Conservation (phyloP, 306 rosid genomes). For the Cucurbita moschata region DNA sequence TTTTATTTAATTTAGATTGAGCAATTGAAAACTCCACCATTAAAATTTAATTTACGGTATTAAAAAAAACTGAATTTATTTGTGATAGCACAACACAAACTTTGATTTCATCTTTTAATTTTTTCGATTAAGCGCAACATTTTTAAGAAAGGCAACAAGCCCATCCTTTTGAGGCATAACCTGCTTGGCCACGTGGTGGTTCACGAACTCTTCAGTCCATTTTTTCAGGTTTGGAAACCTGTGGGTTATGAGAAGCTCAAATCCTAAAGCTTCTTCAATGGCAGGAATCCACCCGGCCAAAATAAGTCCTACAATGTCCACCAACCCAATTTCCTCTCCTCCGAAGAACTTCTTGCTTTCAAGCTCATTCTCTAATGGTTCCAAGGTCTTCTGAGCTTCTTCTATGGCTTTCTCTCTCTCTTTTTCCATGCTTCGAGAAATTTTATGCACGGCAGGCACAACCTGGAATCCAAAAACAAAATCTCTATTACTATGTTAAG, state of each 20-base stretch:
- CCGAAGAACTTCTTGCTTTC: constrained; percentile 37
- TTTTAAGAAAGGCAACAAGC: background rate
- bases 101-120: background rate
- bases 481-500: no score
- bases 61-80: no score
- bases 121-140: background rate
- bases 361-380: constrained; percentile 39
- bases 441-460: constrained; percentile 8
- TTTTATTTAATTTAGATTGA: no score
- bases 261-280: constrained; percentile 27
- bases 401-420: constrained; percentile 20
- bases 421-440: background rate
- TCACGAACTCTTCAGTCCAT: constrained; percentile 27
- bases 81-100: background rate
- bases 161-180: constrained; percentile 16
- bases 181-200: constrained; percentile 16
- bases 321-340: constrained; percentile 30
- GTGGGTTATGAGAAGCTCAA: constrained; percentile 7
- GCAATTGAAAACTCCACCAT: no score
- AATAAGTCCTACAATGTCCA: constrained; percentile 28
- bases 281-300: constrained; percentile 33
- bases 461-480: background rate
- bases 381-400: constrained; percentile 19
- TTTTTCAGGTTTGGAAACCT: constrained; percentile 22
- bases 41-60: no score